Conservation (phyloP, 495 filamentous ascomycete genomes). For the Hyaloscypha finlandica region DNA sequence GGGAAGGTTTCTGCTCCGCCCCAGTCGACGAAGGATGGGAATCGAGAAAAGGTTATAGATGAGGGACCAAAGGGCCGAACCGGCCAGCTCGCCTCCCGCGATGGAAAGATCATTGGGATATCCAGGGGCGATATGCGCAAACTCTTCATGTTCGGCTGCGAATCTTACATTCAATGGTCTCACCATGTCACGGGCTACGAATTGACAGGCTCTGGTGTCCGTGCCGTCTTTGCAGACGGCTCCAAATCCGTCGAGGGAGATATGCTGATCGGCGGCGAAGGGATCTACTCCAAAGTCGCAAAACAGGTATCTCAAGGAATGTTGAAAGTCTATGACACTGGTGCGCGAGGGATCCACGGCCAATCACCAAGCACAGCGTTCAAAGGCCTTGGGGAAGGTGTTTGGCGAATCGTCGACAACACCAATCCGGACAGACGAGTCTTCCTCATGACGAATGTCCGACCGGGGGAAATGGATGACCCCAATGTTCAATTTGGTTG, state of each 20-base stretch:
- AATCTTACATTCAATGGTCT: conserved; percentile 47
- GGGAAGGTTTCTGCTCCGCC: conserved; percentile 21
- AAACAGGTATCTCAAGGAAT: conserved; percentile 50
- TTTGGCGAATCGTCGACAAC: conserved; percentile 46
- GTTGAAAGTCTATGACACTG: conserved; percentile 55
- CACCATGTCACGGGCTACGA: conserved; percentile 51
- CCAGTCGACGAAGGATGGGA: conserved; percentile 9
- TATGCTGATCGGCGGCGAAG: conserved; percentile 53
- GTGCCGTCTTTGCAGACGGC: conserved; percentile 50
- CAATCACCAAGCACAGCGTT: conserved; percentile 55
- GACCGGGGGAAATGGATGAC: conserved; percentile 55
- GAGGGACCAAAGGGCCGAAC: neutral
- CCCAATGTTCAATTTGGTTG: conserved; percentile 53
- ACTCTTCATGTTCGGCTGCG: conserved; percentile 49
- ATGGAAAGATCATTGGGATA: conserved; percentile 52
- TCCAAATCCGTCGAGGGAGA: conserved; percentile 49
- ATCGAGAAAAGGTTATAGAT: neutral
- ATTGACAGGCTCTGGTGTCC: conserved; percentile 44
- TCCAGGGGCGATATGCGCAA: conserved; percentile 52
- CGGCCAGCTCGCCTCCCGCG: conserved; percentile 42
- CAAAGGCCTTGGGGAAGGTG: conserved; percentile 54
- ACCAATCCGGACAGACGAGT: conserved; percentile 40
- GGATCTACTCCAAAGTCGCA: conserved; percentile 52
- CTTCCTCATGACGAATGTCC: conserved; percentile 57
- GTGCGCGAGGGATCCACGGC: conserved; percentile 56